phyloP scores from a whole-genome alignment of 1,284 basidiomycete genomes.

The Ceratobasidium sp. region DNA sequence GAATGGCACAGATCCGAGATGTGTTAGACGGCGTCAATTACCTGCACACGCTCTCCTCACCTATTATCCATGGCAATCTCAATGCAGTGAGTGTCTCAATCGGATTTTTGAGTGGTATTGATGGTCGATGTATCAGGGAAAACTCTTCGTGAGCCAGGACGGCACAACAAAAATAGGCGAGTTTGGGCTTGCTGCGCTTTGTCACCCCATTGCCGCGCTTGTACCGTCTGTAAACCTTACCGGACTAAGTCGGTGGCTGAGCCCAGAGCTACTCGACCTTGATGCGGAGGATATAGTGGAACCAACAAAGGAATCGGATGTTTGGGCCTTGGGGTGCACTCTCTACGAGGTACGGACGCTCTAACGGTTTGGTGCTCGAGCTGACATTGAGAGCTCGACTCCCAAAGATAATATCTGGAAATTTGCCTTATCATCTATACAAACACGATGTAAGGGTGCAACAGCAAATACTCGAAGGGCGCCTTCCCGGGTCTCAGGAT shows the following conservation, averaged over 20 bases:
- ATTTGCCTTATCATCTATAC: too few relatives aligned
- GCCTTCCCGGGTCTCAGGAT: too few relatives aligned
- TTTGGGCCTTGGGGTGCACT: conserved; percentile 29
- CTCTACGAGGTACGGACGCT: not conserved
- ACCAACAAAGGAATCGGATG: conserved; percentile 7
- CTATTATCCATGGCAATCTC: conserved; percentile 17
- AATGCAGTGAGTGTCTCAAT: not conserved
- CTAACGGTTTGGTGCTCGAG: too few relatives aligned
- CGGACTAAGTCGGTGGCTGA: conserved; percentile 29
- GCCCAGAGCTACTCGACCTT: conserved; percentile 28
- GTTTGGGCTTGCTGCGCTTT: conserved; percentile 11
- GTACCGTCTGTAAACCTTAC: not conserved
- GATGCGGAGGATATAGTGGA: not conserved
- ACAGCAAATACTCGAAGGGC: too few relatives aligned
- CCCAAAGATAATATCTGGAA: too few relatives aligned
- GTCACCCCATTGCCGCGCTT: not conserved
- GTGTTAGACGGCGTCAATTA: conserved; percentile 5
- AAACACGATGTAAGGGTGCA: too few relatives aligned
- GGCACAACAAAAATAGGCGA: conserved; percentile 21
- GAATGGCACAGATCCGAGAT: not conserved
- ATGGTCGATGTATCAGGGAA: not conserved
- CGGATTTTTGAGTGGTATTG: not conserved
- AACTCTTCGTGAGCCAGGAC: conserved; percentile 8
- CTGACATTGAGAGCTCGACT: too few relatives aligned
- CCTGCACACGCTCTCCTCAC: not conserved